Evolutionary conservation across 441 rosid species (phyloP).

Genomic region (Pelargonium citronellum): DNA sequence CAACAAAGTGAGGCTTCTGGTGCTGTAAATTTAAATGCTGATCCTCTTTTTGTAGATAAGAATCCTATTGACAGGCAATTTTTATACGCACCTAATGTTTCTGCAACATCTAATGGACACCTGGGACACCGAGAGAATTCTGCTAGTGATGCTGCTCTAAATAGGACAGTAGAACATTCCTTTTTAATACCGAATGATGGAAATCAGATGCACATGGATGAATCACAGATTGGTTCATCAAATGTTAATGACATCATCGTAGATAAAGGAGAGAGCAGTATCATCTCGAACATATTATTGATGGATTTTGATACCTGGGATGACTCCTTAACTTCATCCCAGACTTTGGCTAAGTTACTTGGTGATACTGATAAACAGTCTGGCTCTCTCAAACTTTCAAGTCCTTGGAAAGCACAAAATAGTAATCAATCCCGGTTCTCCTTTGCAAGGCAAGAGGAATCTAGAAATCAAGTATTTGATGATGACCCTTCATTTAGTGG

Average conservation of each 20-base stretch:
- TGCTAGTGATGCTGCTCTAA: constrained; percentile 29
- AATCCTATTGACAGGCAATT: constrained; percentile 30
- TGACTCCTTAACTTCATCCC: constrained; percentile 61
- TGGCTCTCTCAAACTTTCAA: constrained; percentile 40
- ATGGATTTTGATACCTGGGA: constrained; percentile 84
- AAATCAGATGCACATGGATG: constrained; percentile 36
- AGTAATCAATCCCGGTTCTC: constrained; percentile 87
- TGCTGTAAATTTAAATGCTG: constrained; percentile 29
- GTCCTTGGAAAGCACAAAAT: constrained; percentile 53
- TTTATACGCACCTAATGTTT: constrained; percentile 28
- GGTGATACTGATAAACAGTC: constrained; percentile 50
- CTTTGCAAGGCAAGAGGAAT: constrained; percentile 75
- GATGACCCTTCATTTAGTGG: constrained; percentile 31
- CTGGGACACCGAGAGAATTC: constrained; percentile 40
- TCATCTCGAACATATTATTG: constrained; percentile 68
- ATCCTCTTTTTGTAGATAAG: constrained; percentile 31
- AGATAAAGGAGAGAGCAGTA: constrained; percentile 61
- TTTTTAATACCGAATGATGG: constrained; percentile 37
- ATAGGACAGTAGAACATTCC: constrained; percentile 32
- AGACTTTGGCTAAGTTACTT: constrained; percentile 51
- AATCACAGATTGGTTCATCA: constrained; percentile 22
- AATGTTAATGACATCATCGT: constrained; percentile 23
- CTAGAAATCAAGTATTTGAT: constrained; percentile 39
- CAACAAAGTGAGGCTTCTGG: constrained; percentile 38
- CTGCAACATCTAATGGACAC: constrained; percentile 33